A percentile compares a stretch with the other conserved stretches of the same genome.
Evolutionary conservation across 2,329 filamentous ascomycete genomes (phyloP).

Genomic region (Epichloe aotearoae): DNA sequence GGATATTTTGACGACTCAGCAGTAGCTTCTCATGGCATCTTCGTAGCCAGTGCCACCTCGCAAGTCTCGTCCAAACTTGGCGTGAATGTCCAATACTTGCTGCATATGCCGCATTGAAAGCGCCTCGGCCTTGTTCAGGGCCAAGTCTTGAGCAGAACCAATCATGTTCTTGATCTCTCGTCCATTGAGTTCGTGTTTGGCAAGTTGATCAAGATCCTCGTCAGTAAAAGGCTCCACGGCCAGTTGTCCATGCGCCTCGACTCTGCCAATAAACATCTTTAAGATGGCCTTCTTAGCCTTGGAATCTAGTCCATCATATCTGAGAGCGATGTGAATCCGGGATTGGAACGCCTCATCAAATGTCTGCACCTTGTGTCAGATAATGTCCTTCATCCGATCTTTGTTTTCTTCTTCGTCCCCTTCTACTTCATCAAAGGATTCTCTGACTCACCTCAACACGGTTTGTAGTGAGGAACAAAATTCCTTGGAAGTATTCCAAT

Average conservation of each 20-base stretch:
- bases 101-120: conserved; percentile 70
- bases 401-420: neutral
- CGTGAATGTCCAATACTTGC: conserved; percentile 70
- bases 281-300: conserved; percentile 71
- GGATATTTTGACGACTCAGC: conserved; percentile 20
- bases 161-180: conserved; percentile 80
- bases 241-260: conserved; percentile 49
- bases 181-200: conserved; percentile 49
- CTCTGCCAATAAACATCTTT: conserved; percentile 68
- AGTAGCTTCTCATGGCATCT: conserved; percentile 76
- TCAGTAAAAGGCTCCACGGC: conserved; percentile 49
- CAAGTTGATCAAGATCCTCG: conserved; percentile 52
- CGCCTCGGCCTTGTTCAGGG: conserved; percentile 57
- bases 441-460: conserved; percentile 47
- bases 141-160: conserved; percentile 68
- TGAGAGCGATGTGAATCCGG: conserved; percentile 72
- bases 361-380: conserved; percentile 31
- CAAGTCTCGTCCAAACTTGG: conserved; percentile 71
- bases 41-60: conserved; percentile 69
- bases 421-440: neutral
- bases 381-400: neutral
- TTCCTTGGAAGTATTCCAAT: conserved; percentile 85
- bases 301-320: conserved; percentile 60
- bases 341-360: conserved; percentile 88
- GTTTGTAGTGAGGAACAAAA: conserved; percentile 81